A percentile compares a stretch with the other conserved stretches of the same genome.
Evolutionary conservation across 2,329 filamentous ascomycete genomes (phyloP).

Genomic region (Pseudopyricularia javanii): DNA sequence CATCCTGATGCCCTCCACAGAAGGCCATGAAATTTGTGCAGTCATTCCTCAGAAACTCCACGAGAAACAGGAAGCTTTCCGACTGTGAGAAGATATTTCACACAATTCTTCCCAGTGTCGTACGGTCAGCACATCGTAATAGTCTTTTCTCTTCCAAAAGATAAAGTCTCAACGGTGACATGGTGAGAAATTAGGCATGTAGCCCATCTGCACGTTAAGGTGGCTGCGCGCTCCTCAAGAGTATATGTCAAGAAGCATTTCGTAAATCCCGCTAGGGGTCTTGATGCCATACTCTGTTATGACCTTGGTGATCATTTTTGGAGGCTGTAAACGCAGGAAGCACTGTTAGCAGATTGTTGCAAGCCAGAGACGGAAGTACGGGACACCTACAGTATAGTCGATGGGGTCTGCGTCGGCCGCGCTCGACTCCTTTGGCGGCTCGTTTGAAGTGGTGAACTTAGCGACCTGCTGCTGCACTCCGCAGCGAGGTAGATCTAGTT

Average conservation of each 20-base stretch:
- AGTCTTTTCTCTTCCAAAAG: too few species aligned
- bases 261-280: slow-evolving; percentile 56
- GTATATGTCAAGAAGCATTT: slow-evolving; percentile 56
- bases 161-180: background rate
- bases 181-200: background rate
- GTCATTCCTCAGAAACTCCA: too few species aligned
- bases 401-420: slow-evolving; percentile 33
- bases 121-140: too few species aligned
- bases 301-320: slow-evolving; percentile 56
- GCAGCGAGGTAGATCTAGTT: slow-evolving; percentile 51
- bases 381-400: slow-evolving; percentile 53
- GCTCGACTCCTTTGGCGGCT: slow-evolving; percentile 9
- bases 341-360: slow-evolving; percentile 11
- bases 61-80: too few species aligned
- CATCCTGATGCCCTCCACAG: too few species aligned
- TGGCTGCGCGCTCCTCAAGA: slow-evolving; percentile 2
- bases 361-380: too few species aligned
- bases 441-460: slow-evolving; percentile 47
- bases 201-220: background rate
- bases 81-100: too few species aligned
- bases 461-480: slow-evolving; percentile 69
- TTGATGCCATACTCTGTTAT: slow-evolving; percentile 67
- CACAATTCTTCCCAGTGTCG: too few species aligned
- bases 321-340: slow-evolving; percentile 31
- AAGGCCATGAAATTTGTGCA: too few species aligned